Evolutionary conservation across 2,329 filamentous ascomycete species (phyloP).

Genomic region (Esteya vermicola): DNA sequence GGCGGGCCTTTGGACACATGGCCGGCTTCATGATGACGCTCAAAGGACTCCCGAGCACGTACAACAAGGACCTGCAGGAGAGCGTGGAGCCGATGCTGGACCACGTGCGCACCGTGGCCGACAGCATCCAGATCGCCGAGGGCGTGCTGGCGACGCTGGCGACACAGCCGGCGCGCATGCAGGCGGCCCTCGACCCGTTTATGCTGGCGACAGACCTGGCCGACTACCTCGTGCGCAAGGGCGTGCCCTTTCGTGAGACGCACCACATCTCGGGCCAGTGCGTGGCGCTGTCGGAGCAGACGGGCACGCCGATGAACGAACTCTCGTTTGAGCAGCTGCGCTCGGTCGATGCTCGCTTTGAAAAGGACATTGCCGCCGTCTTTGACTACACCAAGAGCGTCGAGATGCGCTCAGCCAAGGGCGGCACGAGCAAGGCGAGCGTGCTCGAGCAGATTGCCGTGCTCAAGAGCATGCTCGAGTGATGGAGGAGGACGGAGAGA

Average conservation of each 20-base stretch:
- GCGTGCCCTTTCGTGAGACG: constrained; percentile 69
- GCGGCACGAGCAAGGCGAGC: constrained; percentile 56
- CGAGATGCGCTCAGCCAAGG: constrained; percentile 62
- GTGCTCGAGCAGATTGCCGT: constrained; percentile 14
- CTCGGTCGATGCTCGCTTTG: constrained; percentile 54
- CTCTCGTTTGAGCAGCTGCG: constrained; percentile 53
- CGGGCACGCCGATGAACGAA: constrained; percentile 55
- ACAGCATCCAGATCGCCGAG: constrained; percentile 71
- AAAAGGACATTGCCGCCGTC: constrained; percentile 51
- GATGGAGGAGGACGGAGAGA: not conserved
- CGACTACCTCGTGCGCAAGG: constrained; percentile 53
- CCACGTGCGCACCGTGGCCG: constrained; percentile 64
- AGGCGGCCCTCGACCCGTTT: constrained; percentile 60
- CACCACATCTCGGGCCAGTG: constrained; percentile 68
- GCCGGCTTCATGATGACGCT: constrained; percentile 62
- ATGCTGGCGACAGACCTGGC: constrained; percentile 68
- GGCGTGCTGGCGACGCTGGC: constrained; percentile 64
- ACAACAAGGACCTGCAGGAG: constrained; percentile 91
- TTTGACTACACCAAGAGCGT: constrained; percentile 77
- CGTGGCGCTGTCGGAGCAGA: constrained; percentile 58
- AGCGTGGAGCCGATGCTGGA: constrained; percentile 76
- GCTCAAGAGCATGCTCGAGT: constrained; percentile 9
- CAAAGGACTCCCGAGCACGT: constrained; percentile 62
- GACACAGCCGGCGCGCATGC: constrained; percentile 61
- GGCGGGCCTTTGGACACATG: constrained; percentile 68